A percentile compares a stretch with the other conserved stretches of the same genome.
phyloP scores from a whole-genome alignment of 495 filamentous ascomycete genomes.

The Staphylotrichum longicolle region DNA sequence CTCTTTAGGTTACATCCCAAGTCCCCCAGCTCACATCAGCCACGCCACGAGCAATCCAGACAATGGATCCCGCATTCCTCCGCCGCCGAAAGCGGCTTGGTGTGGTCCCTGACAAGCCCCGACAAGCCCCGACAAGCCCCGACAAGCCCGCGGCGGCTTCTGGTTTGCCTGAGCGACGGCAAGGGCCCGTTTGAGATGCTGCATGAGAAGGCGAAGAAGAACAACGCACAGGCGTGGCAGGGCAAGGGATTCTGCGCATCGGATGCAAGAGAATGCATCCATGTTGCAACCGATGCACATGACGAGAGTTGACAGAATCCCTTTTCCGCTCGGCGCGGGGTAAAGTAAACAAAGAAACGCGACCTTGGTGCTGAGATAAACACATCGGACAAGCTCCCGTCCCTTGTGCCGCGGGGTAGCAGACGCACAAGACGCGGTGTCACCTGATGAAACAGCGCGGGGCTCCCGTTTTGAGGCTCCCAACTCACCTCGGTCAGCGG shows the following conservation, averaged over 20 bases:
- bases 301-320: background rate
- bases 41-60: constrained; percentile 16
- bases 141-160: constrained; percentile 7
- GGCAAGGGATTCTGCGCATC: background rate
- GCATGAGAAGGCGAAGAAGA: constrained; percentile 12
- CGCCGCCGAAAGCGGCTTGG: constrained; percentile 16
- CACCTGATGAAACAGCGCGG: constrained; percentile 19
- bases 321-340: constrained; percentile 12
- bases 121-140: background rate
- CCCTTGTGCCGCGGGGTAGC: constrained; percentile 23
- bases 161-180: constrained; percentile 13
- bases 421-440: constrained; percentile 19
- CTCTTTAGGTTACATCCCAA: constrained; percentile 15
- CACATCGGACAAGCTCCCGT: constrained; percentile 12
- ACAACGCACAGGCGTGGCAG: constrained; percentile 8
- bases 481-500: constrained; percentile 3
- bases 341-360: constrained; percentile 27
- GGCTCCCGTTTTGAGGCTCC: constrained; percentile 6
- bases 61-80: constrained; percentile 19
- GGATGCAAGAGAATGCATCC: constrained; percentile 1
- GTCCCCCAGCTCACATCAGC: constrained; percentile 29
- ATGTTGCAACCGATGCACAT: constrained; percentile 13
- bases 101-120: background rate
- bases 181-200: constrained; percentile 27
- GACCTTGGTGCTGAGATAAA: constrained; percentile 15